phyloP scores from a whole-genome alignment of 2,329 filamentous ascomycete genomes.

The Fusarium sororula region DNA sequence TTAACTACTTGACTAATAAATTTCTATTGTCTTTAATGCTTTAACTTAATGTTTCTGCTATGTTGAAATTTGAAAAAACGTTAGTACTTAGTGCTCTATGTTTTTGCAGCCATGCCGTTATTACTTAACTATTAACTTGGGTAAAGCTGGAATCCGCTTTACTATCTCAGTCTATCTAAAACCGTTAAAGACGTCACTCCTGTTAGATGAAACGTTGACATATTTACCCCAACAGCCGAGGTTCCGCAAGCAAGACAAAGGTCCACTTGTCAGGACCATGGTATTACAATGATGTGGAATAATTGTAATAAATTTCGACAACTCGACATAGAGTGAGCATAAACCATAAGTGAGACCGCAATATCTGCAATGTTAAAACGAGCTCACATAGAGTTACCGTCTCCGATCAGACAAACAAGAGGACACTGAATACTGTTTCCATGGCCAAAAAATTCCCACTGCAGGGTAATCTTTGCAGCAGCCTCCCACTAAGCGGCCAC shows the following conservation, averaged over 20 bases:
- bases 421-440: too few species aligned
- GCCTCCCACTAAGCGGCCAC: background rate
- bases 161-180: background rate
- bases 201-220: background rate
- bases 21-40: rapidly evolving
- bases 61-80: rapidly evolving
- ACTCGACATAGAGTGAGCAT: background rate
- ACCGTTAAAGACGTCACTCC: background rate
- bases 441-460: background rate
- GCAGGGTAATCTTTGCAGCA: background rate
- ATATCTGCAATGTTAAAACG: rapidly evolving
- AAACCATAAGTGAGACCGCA: rapidly evolving
- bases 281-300: rapidly evolving
- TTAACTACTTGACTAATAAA: rapidly evolving
- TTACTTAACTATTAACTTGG: too few species aligned
- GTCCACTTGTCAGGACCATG: rapidly evolving
- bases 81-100: rapidly evolving
- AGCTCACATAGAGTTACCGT: rapidly evolving
- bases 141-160: background rate
- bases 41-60: rapidly evolving
- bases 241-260: background rate
- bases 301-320: rapidly evolving
- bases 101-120: rapidly evolving
- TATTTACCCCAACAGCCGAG: rapidly evolving
- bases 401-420: rapidly evolving